These are phyloP conservation scores for Viola pubescens DNA, from an alignment of 441 rosid species.

Conservation along the genomic window DNA sequence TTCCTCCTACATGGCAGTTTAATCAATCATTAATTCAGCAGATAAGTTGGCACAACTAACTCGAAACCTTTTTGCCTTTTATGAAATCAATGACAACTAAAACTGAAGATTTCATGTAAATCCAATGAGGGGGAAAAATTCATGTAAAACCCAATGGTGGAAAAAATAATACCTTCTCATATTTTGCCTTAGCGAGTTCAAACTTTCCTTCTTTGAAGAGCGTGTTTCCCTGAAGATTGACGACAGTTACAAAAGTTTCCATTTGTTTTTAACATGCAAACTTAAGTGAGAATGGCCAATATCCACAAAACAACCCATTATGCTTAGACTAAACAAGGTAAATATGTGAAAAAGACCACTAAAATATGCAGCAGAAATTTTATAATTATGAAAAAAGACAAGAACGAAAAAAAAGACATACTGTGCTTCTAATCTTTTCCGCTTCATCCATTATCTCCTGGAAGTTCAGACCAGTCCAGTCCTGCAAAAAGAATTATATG, in stretches of 20 bases:
- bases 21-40: background rate
- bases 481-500: slow-evolving; percentile 39
- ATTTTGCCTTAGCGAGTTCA: slow-evolving; percentile 90
- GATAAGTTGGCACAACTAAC: background rate
- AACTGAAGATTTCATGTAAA: background rate
- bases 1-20: background rate
- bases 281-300: background rate
- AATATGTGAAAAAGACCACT: background rate
- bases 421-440: slow-evolving; percentile 77
- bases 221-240: slow-evolving; percentile 74
- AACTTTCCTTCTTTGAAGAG: slow-evolving; percentile 92
- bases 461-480: slow-evolving; percentile 95
- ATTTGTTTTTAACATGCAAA: slow-evolving; percentile 1
- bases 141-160: background rate
- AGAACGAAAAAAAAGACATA: slow-evolving; percentile 24
- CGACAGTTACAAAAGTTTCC: slow-evolving; percentile 15
- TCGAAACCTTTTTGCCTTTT: background rate
- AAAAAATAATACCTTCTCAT: slow-evolving; percentile 70
- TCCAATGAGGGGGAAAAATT: no score
- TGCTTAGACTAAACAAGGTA: background rate
- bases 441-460: slow-evolving; percentile 91
- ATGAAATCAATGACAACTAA: background rate
- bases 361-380: background rate
- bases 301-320: background rate
- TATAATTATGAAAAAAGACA: no score